These are phyloP conservation scores for Clarireedia hainanense DNA, from an alignment of 2,329 filamentous ascomycete species.

Conservation along the genomic window DNA sequence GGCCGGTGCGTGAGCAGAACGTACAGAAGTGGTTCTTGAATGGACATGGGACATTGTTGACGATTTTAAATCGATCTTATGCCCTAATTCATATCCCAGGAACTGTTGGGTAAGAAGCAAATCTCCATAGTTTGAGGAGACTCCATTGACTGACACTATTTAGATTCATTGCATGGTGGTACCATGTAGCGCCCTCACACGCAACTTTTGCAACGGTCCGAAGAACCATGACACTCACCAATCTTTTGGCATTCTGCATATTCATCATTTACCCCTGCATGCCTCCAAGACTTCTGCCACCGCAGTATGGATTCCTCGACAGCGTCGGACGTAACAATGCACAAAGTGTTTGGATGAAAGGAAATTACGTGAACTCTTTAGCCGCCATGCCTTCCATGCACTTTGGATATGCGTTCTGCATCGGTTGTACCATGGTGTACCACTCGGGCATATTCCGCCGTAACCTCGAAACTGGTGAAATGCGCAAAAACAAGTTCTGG, in stretches of 20 bases:
- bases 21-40: slow-evolving; percentile 51
- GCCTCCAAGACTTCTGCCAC: slow-evolving; percentile 43
- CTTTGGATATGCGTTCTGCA: slow-evolving; percentile 46
- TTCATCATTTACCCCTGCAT: slow-evolving; percentile 46
- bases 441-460: slow-evolving; percentile 39
- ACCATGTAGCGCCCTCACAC: slow-evolving; percentile 47
- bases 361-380: slow-evolving; percentile 42
- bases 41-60: slow-evolving; percentile 43
- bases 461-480: slow-evolving; percentile 33
- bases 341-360: slow-evolving; percentile 42
- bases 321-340: slow-evolving; percentile 41
- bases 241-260: slow-evolving; percentile 44
- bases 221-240: slow-evolving; percentile 44
- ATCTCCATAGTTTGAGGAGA: background rate
- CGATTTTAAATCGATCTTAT: slow-evolving; percentile 49
- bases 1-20: slow-evolving; percentile 42
- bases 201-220: slow-evolving; percentile 38
- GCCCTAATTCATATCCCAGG: slow-evolving; percentile 54
- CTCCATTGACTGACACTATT: background rate
- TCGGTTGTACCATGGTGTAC: slow-evolving; percentile 44
- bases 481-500: slow-evolving; percentile 35
- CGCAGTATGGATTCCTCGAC: slow-evolving; percentile 42
- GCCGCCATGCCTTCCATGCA: slow-evolving; percentile 47
- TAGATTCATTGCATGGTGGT: slow-evolving; percentile 58
- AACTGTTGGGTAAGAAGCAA: slow-evolving; percentile 42